Evolutionary conservation across 2,329 filamentous ascomycete genomes (phyloP), one percentile per base, ranked within the genome.

Genomic region (Neonectria faginata): DNA sequence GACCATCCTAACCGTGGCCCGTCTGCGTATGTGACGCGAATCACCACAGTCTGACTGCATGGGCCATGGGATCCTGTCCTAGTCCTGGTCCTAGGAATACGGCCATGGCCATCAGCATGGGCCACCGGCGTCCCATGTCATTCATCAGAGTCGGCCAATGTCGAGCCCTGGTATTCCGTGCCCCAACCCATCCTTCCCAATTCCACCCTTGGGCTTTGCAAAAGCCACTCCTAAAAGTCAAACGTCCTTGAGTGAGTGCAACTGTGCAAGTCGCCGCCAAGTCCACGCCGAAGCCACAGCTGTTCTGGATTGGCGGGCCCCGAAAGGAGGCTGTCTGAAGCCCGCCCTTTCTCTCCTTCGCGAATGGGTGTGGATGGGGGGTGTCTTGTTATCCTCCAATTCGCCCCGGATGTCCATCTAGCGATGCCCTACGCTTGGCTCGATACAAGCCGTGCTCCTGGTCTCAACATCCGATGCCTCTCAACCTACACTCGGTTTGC

Each of bases 311-410:
- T 73, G 64, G 71, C 64, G 55, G 57, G 16, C 18, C 31, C 62
- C 29, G 53, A 66, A 72, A 64, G 67, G 73, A 72, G 70, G 27
- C 70, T 74, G 70, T 70, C 71, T 74, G 53, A 67, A 70, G 63
- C 60, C 58, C 67, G 53, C 65, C 65, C 55, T 67, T 67, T 64
- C 56, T 58, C 68, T 70, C 58, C 61, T 71, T 65, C 63, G 59
- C 62, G 65, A 69, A 65, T 59, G 57, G 68, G 57, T 27, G 31
- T 33, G 25, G 42, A n/a, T 14, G 50, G 50, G 31, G 71, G 72
- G 72, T 64, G 71, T 70, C 67, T 25, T 61, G 59, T 47, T 73
- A 74, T 71, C 69, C 61, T 55, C 45, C 51, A 42, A 58, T 56
- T 65, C 52, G 62, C 60, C 66, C 62, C 52, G 47, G 60, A 65